Base-by-base conservation (phyloP, 805 yeast species). In the Yamadazyma sp. region DNA sequence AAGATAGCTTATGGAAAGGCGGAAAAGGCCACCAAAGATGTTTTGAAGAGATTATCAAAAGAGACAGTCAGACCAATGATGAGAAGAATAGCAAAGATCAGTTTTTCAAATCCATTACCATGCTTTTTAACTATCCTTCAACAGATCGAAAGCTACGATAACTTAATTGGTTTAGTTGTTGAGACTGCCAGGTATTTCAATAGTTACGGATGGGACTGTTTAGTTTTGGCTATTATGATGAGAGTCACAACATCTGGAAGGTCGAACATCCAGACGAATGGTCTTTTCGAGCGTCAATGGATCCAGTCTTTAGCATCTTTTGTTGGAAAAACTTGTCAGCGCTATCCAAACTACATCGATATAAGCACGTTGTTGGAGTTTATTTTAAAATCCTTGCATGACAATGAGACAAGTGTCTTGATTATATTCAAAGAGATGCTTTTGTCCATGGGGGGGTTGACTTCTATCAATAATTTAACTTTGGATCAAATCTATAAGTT, bases 111-210 rank as follows among this genome's bases (percentile, higher is more conserved):
- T 55, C 97, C 98, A 2, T 55, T 89, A 13, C 83, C 95, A 2
- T 78, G 89, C 10, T 75, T 90, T 29, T 62, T 76, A 15, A 81
- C 85, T 0, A 72, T 86, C 31, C 69, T 90, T 8, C 78, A 78
- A 31, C 96, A 88, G 53, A 78, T 91, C 46, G 98, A 91, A 59
- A 87, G 93, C 64, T 91, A 91, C 55, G 95, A 84, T 53, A 91
- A 91, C 53, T 74, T 91, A 45, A 84, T 82, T 30, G 80, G 78
- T 25, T 67, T 91, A 40, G 79, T 91, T 5, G 89, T 87, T 7
- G 82, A 82, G 32, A 77, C 93, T 5, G 88, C 96, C 0, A 67
- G 78, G 27, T 82, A 77, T 52, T 87, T 88, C 55, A 82, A 81
- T 35, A 73, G 64, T 4, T 82, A 83, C 50, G 88, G 89, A 0